Conservation (phyloP, 495 filamentous ascomycete species). For the Aspergillus asperescens region DNA sequence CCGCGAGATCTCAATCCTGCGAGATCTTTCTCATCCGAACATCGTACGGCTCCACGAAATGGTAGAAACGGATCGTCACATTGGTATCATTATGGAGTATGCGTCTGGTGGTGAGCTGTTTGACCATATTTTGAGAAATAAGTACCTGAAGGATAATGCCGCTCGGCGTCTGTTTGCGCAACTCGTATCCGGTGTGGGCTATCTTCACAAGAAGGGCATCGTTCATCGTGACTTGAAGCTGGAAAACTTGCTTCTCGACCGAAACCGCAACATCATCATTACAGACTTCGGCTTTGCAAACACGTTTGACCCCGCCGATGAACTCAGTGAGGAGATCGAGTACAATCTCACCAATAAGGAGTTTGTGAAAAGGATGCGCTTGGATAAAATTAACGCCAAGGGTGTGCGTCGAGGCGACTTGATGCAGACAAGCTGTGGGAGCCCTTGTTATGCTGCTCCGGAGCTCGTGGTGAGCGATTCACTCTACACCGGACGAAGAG, state of each 20-base stretch:
- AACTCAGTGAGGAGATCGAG: constrained; percentile 85
- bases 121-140: constrained; percentile 94
- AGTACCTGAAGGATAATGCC: constrained; percentile 89
- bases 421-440: constrained; percentile 56
- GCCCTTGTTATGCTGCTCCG: constrained; percentile 87
- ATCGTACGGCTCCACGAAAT: constrained; percentile 98
- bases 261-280: constrained; percentile 98
- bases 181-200: constrained; percentile 92
- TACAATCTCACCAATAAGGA: constrained; percentile 78
- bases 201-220: constrained; percentile 98
- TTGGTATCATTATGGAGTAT: constrained; percentile 97
- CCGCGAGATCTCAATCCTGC: constrained; percentile 88
- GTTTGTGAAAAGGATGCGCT: constrained; percentile 68
- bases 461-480: constrained; percentile 98
- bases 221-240: constrained; percentile 97
- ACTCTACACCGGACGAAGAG: constrained; percentile 93
- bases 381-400: constrained; percentile 81
- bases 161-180: constrained; percentile 92
- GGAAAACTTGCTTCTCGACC: constrained; percentile 91
- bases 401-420: constrained; percentile 65
- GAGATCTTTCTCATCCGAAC: constrained; percentile 84
- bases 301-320: constrained; percentile 85
- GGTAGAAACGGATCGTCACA: constrained; percentile 93
- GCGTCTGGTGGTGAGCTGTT: constrained; percentile 97
- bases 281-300: constrained; percentile 99